These are phyloP conservation scores for Paracoccidioides lutzii DNA, from an alignment of 2,329 filamentous ascomycete genomes.

Conservation along the genomic window DNA sequence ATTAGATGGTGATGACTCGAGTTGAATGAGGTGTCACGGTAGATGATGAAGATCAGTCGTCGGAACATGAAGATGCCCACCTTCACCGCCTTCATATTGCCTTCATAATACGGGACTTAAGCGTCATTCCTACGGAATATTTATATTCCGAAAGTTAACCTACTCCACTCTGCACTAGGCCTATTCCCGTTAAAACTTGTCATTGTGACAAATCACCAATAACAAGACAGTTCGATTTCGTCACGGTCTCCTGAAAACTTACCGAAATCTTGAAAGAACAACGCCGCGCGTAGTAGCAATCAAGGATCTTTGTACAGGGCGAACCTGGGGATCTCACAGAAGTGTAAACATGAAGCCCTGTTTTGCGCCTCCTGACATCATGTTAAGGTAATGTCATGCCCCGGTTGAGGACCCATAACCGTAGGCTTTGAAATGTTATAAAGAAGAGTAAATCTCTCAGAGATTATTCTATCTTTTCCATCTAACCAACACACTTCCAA, in stretches of 20 bases:
- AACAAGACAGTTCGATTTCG: neutral
- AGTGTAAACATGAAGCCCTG: too few relatives aligned
- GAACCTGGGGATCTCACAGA: too few relatives aligned
- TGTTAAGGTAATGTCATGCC: too few relatives aligned
- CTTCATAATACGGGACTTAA: neutral
- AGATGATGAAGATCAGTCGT: neutral
- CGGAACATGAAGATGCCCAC: neutral
- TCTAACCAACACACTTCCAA: neutral
- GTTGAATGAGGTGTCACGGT: neutral
- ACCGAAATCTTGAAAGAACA: too few relatives aligned
- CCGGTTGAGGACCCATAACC: too few relatives aligned
- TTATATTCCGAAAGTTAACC: neutral
- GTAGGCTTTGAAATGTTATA: neutral
- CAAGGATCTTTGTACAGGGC: too few relatives aligned
- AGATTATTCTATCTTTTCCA: neutral
- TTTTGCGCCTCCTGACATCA: neutral
- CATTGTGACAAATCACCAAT: conserved; percentile 1
- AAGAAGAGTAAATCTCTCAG: neutral
- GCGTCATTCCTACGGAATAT: neutral
- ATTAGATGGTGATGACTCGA: neutral
- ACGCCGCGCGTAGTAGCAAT: too few relatives aligned
- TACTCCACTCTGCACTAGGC: neutral
- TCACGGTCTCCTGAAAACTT: neutral
- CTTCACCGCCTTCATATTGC: conserved; percentile 1
- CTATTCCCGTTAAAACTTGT: neutral